phyloP scores from a whole-genome alignment of 805 yeast genomes.

The Schizosaccharomyces japonicus region DNA sequence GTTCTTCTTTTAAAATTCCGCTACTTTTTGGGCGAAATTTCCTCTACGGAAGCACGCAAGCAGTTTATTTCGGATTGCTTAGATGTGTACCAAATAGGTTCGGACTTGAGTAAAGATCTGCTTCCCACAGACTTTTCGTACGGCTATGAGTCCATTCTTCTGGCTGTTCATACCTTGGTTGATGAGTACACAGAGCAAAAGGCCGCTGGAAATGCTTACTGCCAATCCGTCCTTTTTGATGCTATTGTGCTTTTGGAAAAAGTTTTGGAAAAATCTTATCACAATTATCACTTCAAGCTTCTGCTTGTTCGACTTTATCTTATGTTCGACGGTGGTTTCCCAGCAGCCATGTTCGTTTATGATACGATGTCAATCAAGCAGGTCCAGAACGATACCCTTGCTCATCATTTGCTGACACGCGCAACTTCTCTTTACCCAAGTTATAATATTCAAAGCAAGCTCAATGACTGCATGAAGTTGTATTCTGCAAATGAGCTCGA shows the following conservation, averaged over 20 bases:
- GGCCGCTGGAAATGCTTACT: no score
- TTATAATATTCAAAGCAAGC: constrained; percentile 16
- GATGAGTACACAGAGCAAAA: not conserved
- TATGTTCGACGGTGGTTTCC: constrained; percentile 26
- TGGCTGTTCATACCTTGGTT: not conserved
- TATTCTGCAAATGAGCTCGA: constrained; percentile 25
- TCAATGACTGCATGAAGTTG: constrained; percentile 23
- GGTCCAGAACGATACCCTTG: constrained; percentile 48
- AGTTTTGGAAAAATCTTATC: constrained; percentile 31
- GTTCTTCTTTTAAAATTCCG: not conserved
- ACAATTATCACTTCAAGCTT: constrained; percentile 44
- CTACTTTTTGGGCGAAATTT: not conserved
- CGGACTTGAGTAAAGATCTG: not conserved
- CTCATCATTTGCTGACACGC: constrained; percentile 27
- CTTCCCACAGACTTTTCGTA: not conserved
- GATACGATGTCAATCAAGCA: constrained; percentile 38
- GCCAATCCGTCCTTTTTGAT: not conserved
- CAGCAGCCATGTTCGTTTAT: constrained; percentile 30
- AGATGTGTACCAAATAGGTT: not conserved
- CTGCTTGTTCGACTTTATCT: constrained; percentile 49
- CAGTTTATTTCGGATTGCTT: not conserved
- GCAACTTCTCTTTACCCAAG: constrained; percentile 24
- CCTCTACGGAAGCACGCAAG: not conserved
- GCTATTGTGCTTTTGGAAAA: constrained; percentile 22
- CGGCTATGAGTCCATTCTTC: not conserved